These are phyloP conservation scores for Bruguiera parviflora DNA, from an alignment of 345 rosid species.

Conservation along the genomic window DNA sequence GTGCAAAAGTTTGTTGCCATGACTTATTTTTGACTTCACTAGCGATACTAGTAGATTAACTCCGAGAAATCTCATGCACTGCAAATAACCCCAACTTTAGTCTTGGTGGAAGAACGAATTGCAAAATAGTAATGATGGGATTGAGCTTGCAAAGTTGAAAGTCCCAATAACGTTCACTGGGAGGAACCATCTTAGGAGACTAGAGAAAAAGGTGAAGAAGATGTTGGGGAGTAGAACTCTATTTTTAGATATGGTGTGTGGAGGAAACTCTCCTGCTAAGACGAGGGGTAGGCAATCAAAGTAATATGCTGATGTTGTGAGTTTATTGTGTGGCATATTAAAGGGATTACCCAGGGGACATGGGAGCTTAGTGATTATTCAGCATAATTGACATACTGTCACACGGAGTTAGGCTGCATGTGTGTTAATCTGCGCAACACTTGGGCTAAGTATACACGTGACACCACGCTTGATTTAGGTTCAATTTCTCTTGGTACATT, in stretches of 20 bases:
- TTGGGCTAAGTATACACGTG: no score
- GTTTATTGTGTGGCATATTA: neutral
- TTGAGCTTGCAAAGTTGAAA: constrained; percentile 1
- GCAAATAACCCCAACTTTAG: constrained; percentile 3
- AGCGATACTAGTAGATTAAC: constrained; percentile 22
- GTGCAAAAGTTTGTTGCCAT: constrained; percentile 33
- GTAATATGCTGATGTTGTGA: constrained; percentile 11
- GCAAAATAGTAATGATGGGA: constrained; percentile 2
- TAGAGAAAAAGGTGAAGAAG: constrained; percentile 5
- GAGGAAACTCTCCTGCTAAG: neutral
- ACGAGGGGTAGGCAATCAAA: neutral
- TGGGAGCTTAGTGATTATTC: no score
- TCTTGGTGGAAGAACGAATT: neutral
- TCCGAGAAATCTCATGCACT: constrained; percentile 35
- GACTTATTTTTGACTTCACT: constrained; percentile 27
- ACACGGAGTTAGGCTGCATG: no score
- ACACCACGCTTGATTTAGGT: no score
- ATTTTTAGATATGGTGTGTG: constrained; percentile 25
- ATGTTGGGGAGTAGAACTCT: neutral
- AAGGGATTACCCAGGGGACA: no score
- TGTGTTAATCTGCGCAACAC: no score
- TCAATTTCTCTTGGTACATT: no score
- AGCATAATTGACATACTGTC: no score
- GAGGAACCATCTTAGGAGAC: neutral
- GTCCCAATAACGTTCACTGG: neutral